phyloP scores from a whole-genome alignment of 2,329 filamentous ascomycete genomes.

The Xylaria polymorpha region DNA sequence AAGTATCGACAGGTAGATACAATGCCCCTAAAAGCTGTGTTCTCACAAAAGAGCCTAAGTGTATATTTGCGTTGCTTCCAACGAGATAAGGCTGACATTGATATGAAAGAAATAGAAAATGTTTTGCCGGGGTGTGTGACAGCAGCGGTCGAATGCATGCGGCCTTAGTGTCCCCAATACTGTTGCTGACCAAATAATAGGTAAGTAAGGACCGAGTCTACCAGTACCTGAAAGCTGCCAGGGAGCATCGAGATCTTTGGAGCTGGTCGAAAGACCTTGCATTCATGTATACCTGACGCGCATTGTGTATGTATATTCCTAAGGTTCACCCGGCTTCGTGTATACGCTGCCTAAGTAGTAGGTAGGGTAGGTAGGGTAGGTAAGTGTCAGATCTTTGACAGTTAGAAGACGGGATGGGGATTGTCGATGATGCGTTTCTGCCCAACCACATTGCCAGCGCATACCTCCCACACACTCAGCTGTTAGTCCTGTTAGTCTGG shows the following conservation, averaged over 20 bases:
- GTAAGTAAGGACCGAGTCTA: conserved; percentile 1
- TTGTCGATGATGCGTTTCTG: conserved; percentile 42
- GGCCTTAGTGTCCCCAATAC: background rate
- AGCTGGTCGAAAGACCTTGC: background rate
- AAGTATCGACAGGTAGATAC: background rate
- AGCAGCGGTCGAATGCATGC: conserved; percentile 19
- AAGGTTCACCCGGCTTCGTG: background rate
- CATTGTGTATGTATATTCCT: conserved; percentile 12
- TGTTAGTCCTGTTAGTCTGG: conserved; percentile 42
- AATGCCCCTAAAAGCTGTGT: background rate
- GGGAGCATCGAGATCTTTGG: background rate
- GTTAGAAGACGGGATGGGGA: conserved; percentile 9
- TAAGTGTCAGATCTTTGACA: conserved; percentile 23
- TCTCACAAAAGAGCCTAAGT: conserved; percentile 6
- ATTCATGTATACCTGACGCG: conserved; percentile 24
- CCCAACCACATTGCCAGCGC: conserved; percentile 53
- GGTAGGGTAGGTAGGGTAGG: background rate
- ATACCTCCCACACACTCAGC: conserved; percentile 45
- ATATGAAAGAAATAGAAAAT: conserved; percentile 8
- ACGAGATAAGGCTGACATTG: conserved; percentile 1
- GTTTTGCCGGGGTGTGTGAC: conserved; percentile 18
- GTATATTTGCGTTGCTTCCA: background rate
- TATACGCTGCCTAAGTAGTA: conserved; percentile 6
- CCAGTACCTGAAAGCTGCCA: background rate
- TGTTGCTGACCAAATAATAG: conserved; percentile 5